phyloP scores from a whole-genome alignment of 768 basidiomycete species.

The Chiua virens region DNA sequence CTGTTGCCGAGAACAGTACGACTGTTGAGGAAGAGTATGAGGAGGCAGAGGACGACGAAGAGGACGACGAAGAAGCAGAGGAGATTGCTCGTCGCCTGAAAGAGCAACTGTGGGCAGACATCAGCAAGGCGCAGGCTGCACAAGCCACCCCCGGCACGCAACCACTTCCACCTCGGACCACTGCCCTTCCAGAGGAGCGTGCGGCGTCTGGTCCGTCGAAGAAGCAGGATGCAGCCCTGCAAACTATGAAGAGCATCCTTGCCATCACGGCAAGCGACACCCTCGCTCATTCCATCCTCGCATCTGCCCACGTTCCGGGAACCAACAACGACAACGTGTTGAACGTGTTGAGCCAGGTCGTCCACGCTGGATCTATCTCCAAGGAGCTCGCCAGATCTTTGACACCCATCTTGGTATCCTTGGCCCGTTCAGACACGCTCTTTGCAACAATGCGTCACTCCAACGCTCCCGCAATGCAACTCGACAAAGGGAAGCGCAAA shows the following conservation, averaged over 20 bases:
- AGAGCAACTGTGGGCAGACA: slow-evolving; percentile 79
- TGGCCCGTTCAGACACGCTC: slow-evolving; percentile 64
- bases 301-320: slow-evolving; percentile 50
- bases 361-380: slow-evolving; percentile 46
- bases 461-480: slow-evolving; percentile 58
- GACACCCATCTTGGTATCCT: slow-evolving; percentile 59
- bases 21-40: slow-evolving; percentile 45
- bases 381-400: slow-evolving; percentile 56
- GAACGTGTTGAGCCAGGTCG: slow-evolving; percentile 52
- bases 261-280: slow-evolving; percentile 55
- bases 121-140: slow-evolving; percentile 61
- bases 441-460: slow-evolving; percentile 68
- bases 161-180: not conserved
- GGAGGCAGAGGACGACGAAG: slow-evolving; percentile 58
- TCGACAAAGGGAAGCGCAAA: slow-evolving; percentile 76
- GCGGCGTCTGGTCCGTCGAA: slow-evolving; percentile 28
- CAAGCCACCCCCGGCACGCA: slow-evolving; percentile 22
- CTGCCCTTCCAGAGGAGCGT: slow-evolving; percentile 3
- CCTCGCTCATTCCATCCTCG: slow-evolving; percentile 54
- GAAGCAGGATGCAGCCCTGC: slow-evolving; percentile 59
- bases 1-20: slow-evolving; percentile 23
- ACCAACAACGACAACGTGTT: slow-evolving; percentile 47
- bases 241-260: slow-evolving; percentile 65
- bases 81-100: slow-evolving; percentile 72
- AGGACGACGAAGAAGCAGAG: slow-evolving; percentile 59